phyloP scores from a whole-genome alignment of 305 asterid genomes.

The Fraxinus sp. region DNA sequence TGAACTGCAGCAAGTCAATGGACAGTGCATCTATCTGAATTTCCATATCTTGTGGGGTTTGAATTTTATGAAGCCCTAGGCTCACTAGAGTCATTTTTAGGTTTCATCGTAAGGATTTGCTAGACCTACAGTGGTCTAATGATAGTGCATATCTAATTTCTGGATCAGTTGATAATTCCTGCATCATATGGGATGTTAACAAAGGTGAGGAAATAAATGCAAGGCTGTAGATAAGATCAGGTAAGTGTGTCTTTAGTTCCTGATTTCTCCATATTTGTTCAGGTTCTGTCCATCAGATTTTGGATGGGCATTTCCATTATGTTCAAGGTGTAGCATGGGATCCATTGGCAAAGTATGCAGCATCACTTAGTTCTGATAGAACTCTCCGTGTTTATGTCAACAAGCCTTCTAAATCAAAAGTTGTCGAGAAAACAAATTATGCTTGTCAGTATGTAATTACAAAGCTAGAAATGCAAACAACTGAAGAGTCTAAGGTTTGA shows the following conservation, averaged over 20 bases:
- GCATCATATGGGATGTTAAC: slow-evolving; percentile 88
- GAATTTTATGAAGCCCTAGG: background rate
- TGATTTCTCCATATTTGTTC: slow-evolving; percentile 25
- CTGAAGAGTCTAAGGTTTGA: slow-evolving; percentile 72
- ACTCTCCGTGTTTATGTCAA: slow-evolving; percentile 76
- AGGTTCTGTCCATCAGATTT: slow-evolving; percentile 83
- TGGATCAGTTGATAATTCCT: slow-evolving; percentile 93
- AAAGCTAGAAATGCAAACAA: slow-evolving; percentile 54
- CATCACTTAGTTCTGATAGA: slow-evolving; percentile 94
- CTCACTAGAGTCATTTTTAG: slow-evolving; percentile 41
- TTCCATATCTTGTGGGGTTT: background rate
- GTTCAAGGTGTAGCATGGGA: slow-evolving; percentile 99
- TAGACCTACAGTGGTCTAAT: slow-evolving; percentile 87
- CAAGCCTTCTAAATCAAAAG: slow-evolving; percentile 78
- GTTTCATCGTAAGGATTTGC: slow-evolving; percentile 91
- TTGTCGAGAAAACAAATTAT: slow-evolving; percentile 66
- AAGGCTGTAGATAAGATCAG: background rate
- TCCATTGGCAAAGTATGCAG: slow-evolving; percentile 75
- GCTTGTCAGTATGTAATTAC: slow-evolving; percentile 79
- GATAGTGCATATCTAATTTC: slow-evolving; percentile 78
- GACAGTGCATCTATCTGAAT: background rate
- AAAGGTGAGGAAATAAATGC: slow-evolving; percentile 49
- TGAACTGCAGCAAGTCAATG: background rate
- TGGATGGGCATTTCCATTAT: slow-evolving; percentile 89
- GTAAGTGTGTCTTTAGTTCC: background rate